Evolutionary conservation across 176 grass and related monocot genomes (phyloP).

Genomic region (Avena atlantica): DNA sequence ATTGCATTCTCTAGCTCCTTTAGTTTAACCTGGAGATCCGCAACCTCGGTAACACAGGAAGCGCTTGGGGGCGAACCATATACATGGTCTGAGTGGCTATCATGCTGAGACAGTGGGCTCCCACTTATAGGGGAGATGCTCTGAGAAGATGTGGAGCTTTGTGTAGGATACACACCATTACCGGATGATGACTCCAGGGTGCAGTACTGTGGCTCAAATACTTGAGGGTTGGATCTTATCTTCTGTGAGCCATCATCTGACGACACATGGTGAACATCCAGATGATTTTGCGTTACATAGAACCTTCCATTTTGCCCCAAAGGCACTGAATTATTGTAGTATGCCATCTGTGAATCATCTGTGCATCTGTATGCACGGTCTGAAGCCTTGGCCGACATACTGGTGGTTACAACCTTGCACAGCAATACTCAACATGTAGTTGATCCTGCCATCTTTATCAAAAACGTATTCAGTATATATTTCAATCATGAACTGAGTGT

Average conservation of each 20-base stretch:
- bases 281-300: slow-evolving; percentile 38
- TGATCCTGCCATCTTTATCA: slow-evolving; percentile 38
- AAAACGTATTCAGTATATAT: slow-evolving; percentile 10
- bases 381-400: slow-evolving; percentile 48
- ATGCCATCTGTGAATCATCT: slow-evolving; percentile 39
- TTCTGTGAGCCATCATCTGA: slow-evolving; percentile 49
- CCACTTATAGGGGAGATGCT: slow-evolving; percentile 55
- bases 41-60: slow-evolving; percentile 74
- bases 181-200: slow-evolving; percentile 79
- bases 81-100: slow-evolving; percentile 61
- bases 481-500: slow-evolving; percentile 32
- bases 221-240: slow-evolving; percentile 31
- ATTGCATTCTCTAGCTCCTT: slow-evolving; percentile 77
- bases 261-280: slow-evolving; percentile 32
- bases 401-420: slow-evolving; percentile 35
- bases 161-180: slow-evolving; percentile 55
- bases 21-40: slow-evolving; percentile 71
- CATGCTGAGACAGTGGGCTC: slow-evolving; percentile 74
- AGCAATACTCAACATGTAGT: slow-evolving; percentile 31
- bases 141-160: slow-evolving; percentile 71
- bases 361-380: slow-evolving; percentile 33
- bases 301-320: slow-evolving; percentile 36
- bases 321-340: slow-evolving; percentile 49
- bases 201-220: slow-evolving; percentile 59
- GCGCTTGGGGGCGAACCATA: slow-evolving; percentile 69